Base-by-base conservation (phyloP, 2,329 filamentous ascomycete species). In the Phialophora verrucosa region DNA sequence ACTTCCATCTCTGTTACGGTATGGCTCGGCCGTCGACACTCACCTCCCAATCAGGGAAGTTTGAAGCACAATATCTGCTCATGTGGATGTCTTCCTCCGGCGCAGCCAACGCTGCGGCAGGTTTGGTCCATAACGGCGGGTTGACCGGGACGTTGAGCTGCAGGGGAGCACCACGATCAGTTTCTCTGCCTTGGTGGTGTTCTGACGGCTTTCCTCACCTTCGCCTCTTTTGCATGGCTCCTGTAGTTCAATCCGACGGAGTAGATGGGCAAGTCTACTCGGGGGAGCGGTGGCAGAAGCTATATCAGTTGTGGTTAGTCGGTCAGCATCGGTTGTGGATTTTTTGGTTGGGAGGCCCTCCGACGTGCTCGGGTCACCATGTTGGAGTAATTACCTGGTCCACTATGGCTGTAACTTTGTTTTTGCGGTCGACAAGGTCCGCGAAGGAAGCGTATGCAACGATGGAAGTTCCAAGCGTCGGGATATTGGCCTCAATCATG, bases 51-150 rank as follows among this genome's bases (percentile, higher is more conserved):
- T 63, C 61, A 14, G 53, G 61, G 29, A 57, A 63, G 47, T 50
- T 63, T 5, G 51, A 58, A n/a, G 61, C 54, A 38, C 42, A 57
- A 29, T 50, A 57, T 29, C 25, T 61, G 61, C 47, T 57, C 42
- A 63, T 71, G 12, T 76, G 66, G 11, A 72, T 71, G 0, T 71
- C 71, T 2, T 75, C 73, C 20, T 67, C 68, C 1, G 76, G 75
- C 1, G 73, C 74, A 11, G 70, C 74, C 0, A 79, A 68, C 4
- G 76, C 75, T 2, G 74, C 76, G 5, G 75, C 70, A 0, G 78
- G 78, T 71, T 80, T 80, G 69, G 75, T 74, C 68, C 79, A 79
- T 11, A 57, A 14, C 32, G 50, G 61, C 42, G 55, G 61, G 47
- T 63, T 49, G 27, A n/a, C 53, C 14, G 64, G 59, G 31, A 66